phyloP scores from a whole-genome alignment of 495 filamentous ascomycete genomes.

The Penicillium flavigenum region DNA sequence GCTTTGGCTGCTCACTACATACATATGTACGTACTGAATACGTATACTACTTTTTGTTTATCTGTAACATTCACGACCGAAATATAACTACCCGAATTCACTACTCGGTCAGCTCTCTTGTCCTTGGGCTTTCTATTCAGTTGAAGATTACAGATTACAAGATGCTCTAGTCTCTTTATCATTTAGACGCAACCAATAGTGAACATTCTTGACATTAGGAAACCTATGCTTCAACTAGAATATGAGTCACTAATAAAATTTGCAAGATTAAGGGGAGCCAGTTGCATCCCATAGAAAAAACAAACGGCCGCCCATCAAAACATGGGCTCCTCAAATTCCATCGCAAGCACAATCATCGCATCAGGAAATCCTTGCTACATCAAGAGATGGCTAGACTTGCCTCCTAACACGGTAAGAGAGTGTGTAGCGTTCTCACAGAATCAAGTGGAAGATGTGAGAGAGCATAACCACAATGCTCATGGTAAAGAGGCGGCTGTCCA shows the following conservation, averaged over 20 bases:
- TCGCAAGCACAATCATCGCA: background rate
- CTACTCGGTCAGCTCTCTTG: background rate
- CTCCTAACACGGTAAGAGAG: background rate
- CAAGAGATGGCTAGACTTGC: conserved; percentile 5
- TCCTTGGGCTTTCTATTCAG: background rate
- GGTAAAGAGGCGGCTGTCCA: conserved; percentile 1
- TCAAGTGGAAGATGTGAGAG: background rate
- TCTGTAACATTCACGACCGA: background rate
- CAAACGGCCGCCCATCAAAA: background rate
- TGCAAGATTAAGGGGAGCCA: conserved; percentile 8
- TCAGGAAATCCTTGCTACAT: conserved; percentile 3
- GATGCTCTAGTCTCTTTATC: background rate
- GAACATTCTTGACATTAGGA: conserved; percentile 1
- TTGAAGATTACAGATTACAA: background rate
- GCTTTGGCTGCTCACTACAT: background rate
- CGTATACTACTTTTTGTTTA: background rate
- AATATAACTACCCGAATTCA: background rate
- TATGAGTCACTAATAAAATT: conserved; percentile 11
- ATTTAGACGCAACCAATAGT: background rate
- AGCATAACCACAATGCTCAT: conserved; percentile 5
- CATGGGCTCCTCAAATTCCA: background rate
- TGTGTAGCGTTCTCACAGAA: background rate
- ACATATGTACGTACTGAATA: background rate
- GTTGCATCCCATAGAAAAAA: conserved; percentile 6
- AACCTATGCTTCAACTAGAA: conserved; percentile 12